Percentiles rank a stretch among this genome's conserved stretches.
Conservation (phyloP, 129 eudicot genomes). For the Mikania micrantha region DNA sequence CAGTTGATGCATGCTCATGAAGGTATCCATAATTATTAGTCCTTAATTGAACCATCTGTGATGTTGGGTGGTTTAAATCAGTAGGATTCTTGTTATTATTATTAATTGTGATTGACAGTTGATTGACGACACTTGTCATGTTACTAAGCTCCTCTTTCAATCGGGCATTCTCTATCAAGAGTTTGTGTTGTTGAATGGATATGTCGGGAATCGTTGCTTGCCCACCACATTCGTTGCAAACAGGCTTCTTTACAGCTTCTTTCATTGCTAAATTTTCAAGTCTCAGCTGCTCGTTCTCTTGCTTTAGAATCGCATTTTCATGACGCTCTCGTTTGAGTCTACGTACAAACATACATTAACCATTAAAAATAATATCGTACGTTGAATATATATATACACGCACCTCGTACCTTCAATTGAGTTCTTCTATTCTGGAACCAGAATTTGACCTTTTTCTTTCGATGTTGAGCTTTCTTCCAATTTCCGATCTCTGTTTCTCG, state of each 20-base stretch:
- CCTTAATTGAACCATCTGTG: constrained; percentile 14
- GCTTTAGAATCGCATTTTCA: constrained; percentile 42
- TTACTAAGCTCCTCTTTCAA: constrained; percentile 52
- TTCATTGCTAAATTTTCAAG: constrained; percentile 48
- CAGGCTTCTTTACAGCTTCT: constrained; percentile 39
- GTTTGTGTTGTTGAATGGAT: constrained; percentile 35
- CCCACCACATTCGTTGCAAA: constrained; percentile 56
- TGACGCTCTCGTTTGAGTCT: constrained; percentile 60
- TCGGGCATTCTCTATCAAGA: constrained; percentile 49
- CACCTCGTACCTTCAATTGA: constrained; percentile 48
- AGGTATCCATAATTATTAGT: constrained; percentile 28
- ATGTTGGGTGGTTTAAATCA: too few species aligned
- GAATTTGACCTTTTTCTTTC: constrained; percentile 54
- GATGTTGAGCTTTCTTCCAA: constrained; percentile 46
- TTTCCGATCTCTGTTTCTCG: constrained; percentile 45
- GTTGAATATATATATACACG: not conserved
- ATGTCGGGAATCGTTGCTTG: constrained; percentile 36
- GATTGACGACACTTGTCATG: constrained; percentile 29
- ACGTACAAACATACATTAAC: not conserved
- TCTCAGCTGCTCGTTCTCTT: constrained; percentile 48
- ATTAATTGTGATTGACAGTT: not conserved
- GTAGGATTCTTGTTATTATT: too few species aligned
- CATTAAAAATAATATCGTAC: too few species aligned
- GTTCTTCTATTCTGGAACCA: constrained; percentile 86
- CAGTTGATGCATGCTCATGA: constrained; percentile 47